These are phyloP conservation scores for Bruguiera hainesii DNA, from an alignment of 441 rosid species.

Conservation along the genomic window DNA sequence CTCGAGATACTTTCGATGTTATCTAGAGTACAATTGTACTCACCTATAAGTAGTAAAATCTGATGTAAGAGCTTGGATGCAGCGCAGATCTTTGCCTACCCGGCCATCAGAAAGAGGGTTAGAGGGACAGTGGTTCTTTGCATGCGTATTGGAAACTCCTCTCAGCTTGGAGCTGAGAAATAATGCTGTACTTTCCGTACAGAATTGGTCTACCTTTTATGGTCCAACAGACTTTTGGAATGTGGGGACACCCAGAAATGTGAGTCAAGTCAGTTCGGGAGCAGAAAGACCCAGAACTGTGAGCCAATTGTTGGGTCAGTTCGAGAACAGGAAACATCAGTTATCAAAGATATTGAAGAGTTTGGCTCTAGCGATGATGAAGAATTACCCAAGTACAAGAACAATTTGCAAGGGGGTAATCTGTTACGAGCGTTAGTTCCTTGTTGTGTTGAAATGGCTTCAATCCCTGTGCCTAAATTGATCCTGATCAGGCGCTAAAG, in stretches of 20 bases:
- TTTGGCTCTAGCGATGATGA: constrained; percentile 62
- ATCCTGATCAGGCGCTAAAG: constrained; percentile 28
- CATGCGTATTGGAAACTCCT: constrained; percentile 15
- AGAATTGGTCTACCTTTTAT: constrained; percentile 25
- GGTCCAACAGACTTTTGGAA: no score
- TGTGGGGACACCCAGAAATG: constrained; percentile 17
- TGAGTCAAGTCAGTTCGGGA: constrained; percentile 70
- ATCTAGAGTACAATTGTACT: no score
- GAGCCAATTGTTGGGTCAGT: no score
- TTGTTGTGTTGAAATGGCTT: constrained; percentile 61
- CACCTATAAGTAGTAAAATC: constrained; percentile 3
- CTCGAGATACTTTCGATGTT: no score
- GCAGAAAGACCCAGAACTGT: no score
- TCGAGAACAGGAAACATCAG: constrained; percentile 23
- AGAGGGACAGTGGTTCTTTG: constrained; percentile 20
- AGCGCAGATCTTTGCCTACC: constrained; percentile 96
- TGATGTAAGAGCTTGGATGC: constrained; percentile 24
- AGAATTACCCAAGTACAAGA: constrained; percentile 59
- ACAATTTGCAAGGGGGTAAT: constrained; percentile 74
- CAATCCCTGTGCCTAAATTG: constrained; percentile 65
- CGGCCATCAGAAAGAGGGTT: constrained; percentile 64
- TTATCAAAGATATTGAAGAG: constrained; percentile 69
- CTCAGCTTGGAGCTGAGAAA: constrained; percentile 20
- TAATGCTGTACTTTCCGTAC: constrained; percentile 18
- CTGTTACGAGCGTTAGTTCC: constrained; percentile 93